Conservation (phyloP, 108 stramenopile genomes). For the Skeletonema costatum region DNA sequence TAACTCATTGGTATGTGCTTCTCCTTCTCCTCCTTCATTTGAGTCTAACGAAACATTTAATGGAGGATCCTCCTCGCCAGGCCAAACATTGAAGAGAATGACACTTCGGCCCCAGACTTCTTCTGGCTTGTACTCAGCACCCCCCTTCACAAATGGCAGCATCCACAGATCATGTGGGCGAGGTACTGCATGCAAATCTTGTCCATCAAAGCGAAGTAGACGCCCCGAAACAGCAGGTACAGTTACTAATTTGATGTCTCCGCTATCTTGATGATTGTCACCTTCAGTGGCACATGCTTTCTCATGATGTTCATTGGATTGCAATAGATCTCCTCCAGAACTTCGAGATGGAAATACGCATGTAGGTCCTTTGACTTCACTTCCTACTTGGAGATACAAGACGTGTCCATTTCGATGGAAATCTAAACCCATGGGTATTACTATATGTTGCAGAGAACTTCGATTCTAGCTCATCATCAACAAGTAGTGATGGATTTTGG, state of each 20-base stretch:
- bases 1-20: neutral
- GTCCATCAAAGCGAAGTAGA: constrained; percentile 71
- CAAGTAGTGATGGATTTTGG: neutral
- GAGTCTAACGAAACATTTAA: constrained; percentile 53
- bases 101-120: constrained; percentile 73
- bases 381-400: constrained; percentile 68
- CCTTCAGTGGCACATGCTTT: neutral
- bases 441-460: constrained; percentile 38
- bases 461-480: constrained; percentile 14
- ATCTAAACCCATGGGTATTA: constrained; percentile 34
- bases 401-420: constrained; percentile 76
- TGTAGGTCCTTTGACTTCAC: constrained; percentile 69
- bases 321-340: constrained; percentile 63
- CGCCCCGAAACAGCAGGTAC: constrained; percentile 73
- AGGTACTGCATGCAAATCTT: constrained; percentile 77
- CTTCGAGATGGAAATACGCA: constrained; percentile 58
- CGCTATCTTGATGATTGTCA: constrained; percentile 10
- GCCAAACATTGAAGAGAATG: constrained; percentile 82
- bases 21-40: constrained; percentile 10
- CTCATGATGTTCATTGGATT: neutral
- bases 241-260: constrained; percentile 46
- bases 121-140: constrained; percentile 48
- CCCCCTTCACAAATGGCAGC: constrained; percentile 60
- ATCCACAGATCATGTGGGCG: constrained; percentile 75
- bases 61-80: constrained; percentile 53